Evolutionary conservation across 768 basidiomycete genomes (phyloP), one percentile per base, ranked within the genome.

Genomic region (Leccinum barrowsii): DNA sequence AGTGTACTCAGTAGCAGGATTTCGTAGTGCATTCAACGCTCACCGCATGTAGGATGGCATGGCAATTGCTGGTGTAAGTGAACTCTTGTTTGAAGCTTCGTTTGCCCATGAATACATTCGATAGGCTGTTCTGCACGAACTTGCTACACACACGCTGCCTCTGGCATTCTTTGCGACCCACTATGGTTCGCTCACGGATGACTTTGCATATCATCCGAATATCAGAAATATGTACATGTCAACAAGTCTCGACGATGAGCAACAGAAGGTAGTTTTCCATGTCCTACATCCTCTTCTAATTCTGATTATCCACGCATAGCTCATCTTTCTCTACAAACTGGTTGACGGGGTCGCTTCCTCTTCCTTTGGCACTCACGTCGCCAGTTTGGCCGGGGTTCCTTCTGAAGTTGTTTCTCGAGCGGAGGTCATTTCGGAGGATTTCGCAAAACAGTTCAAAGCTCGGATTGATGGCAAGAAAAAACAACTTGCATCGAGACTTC

Each of bases 101-200:
- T 19, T 54, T 37, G 10, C 55, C 67, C 50, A 67, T 34, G 3
- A 35, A 52, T 44, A 52, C 6, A 21, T 51, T 59, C 47, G 15
- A 50, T 59, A 90, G 87, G 92, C 96, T 10, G 97, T 98, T 13
- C 73, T 98, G 19, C 97, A 99, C 70, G 86, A 96, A 68, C 82
- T 99, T 15, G 93, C 97, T 1, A 97, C 95, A 0, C 92, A 92
- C 66, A 94, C 92, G 0, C 77, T 97, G 5, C 88, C 95, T 11
- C 76, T 98, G 26, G 89, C 92, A 2, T 97, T 98, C 78, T 99
- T 99, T 67, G 96, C 97, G 35, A 99, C 97, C 0, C 97, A 99
- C 73, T 99, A 98, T 64, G 94, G 94, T 3, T 91, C 94, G 1
- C 79, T 98, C 46, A 97, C 96, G 7, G 92, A 97, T 65, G 96